Base-by-base conservation (phyloP, 1,284 basidiomycete genomes). In the Chalciporus sp. region DNA sequence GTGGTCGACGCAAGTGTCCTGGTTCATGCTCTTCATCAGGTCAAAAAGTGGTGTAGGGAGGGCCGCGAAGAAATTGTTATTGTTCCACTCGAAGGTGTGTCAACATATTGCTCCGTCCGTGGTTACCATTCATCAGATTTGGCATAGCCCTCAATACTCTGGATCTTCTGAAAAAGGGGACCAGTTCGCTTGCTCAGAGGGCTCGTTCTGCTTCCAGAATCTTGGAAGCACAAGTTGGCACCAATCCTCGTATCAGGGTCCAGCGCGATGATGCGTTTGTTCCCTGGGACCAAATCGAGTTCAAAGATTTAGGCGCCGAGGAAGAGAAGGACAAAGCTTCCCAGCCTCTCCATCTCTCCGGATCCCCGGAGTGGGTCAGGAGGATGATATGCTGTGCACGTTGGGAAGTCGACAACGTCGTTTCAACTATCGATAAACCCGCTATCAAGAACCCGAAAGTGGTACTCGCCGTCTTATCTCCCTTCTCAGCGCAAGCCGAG, bases 111-210 rank as follows among this genome's bases (percentile, higher is more conserved):
- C 23, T 19, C 37, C 33, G 8, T 31, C 9, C 28, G 3, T 8
- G 12, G 33, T 49, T 45, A 29, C 8, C 41, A 27, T 64, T 68
- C 49, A 71, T 33, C 7, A 28, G 20, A 48, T 33, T 20, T 26
- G 29, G 20, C 31, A 1, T 66, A 94, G 94, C 90, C 6, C 80
- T 96, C 29, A 94, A 93, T 66, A 96, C 94, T 0, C 82, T 97
- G n/a, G 94, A 97, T 69, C 76, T 95, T 6, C 83, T 96, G 61
- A 97, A 97, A 79, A 96, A 95, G 69, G 94, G 94, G 1, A 85
- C 85, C 0, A 87, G 80, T 31, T 73, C 82, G 0, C 80, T 93
- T 19, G 92, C 93, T 0, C 84, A 90, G 61, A 86, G 88, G 14
- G 94, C 94, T 4, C 85, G 91, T 37, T 82, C 86, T 0, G 91